Base-by-base conservation (phyloP, 2,329 filamentous ascomycete genomes). In the Fusarium concolor region DNA sequence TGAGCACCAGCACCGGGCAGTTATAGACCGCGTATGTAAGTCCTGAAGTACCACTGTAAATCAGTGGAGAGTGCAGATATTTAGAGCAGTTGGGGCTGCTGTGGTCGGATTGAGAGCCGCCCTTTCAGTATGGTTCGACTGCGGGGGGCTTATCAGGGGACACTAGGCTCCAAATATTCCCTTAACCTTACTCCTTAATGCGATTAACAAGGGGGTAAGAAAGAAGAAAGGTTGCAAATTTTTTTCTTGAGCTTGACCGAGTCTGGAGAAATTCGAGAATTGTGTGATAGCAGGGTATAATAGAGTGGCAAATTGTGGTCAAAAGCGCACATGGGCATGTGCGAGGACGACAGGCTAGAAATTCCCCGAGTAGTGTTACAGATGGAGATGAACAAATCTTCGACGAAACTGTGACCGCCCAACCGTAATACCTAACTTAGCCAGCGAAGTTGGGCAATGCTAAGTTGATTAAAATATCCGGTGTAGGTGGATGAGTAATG, bases 261-360 rank as follows among this genome's bases (percentile, higher is more conserved):
- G 61, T 51, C 61, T 68, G 57, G 68, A 72, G 56, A 64, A 68
- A 55, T 66, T 71, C 71, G 52, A 71, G 66, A 71, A 70, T 59
- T 70, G 71, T 71, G 71, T 65, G 68, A 74, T 68, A 53, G 65
- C 70, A 74, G 71, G 71, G 71, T 72, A 54, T 62, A 57, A 62
- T 46, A 58, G 61, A 56, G 71, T 74, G 71, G 71, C 71, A 74
- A 74, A 74, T 69, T 74, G 50, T 64, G 57, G 59, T 63, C 59
- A 56, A 60, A 62, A 66, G 49, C 58, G 62, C 51, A 64, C 54
- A 64, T 67, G 71, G 64, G 61, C 71, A 68, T 73, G 71, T 74
- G 71, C 71, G 70, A 66, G 63, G 70, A 74, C 71, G 60, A 74
- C 61, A 74, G 70, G 66, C 45, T 41, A 67, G 47, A 68, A 68